These are phyloP conservation scores for Russula vinacea DNA, from an alignment of 768 basidiomycete species.

Conservation along the genomic window DNA sequence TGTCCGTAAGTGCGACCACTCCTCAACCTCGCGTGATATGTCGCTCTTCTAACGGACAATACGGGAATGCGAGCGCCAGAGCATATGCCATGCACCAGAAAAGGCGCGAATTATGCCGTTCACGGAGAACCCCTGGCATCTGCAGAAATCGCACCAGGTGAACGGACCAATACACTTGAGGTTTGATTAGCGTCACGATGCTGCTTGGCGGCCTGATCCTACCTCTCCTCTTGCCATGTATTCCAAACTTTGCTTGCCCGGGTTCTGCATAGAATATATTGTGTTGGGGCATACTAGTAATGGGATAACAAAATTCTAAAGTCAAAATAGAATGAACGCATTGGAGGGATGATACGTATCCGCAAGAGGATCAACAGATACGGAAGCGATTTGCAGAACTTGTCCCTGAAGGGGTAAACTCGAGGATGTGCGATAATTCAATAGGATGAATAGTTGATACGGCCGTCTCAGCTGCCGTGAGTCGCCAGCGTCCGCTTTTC, in stretches of 20 bases:
- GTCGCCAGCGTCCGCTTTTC: too few relatives aligned
- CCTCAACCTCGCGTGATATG: not conserved
- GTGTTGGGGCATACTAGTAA: not conserved
- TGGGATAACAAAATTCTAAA: not conserved
- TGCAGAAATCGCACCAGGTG: not conserved
- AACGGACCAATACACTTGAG: not conserved
- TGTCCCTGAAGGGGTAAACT: not conserved
- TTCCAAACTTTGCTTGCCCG: not conserved
- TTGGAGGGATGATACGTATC: not conserved
- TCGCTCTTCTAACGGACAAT: not conserved
- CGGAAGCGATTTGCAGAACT: not conserved
- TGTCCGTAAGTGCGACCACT: constrained; percentile 43
- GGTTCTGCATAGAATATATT: not conserved
- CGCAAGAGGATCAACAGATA: not conserved
- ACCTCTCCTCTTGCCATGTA: not conserved
- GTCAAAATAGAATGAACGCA: not conserved
- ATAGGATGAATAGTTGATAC: too few relatives aligned
- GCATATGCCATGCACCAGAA: not conserved
- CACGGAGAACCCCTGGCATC: not conserved
- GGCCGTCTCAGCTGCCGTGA: too few relatives aligned
- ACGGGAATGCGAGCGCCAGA: not conserved
- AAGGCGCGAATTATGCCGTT: not conserved
- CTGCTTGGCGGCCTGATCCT: not conserved
- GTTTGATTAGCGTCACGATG: constrained; percentile 1
- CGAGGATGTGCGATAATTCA: too few relatives aligned